Percentiles rank a stretch among this genome's conserved stretches.
Conservation (phyloP, 495 filamentous ascomycete genomes). For the Margaritispora aquatica region DNA sequence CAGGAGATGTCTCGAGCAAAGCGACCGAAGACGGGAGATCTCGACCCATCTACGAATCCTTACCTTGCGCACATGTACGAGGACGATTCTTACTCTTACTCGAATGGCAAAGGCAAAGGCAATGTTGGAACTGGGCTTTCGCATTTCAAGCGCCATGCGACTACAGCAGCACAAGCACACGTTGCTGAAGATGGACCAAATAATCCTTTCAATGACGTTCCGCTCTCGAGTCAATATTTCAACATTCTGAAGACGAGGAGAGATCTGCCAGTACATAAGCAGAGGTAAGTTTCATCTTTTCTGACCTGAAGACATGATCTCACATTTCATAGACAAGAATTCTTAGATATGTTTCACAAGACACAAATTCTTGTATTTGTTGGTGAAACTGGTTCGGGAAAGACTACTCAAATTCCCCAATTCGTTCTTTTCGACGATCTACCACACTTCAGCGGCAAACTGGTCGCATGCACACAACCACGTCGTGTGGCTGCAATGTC, state of each 20-base stretch:
- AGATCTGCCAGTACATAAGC: slow-evolving; percentile 81
- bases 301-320: background rate
- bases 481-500: slow-evolving; percentile 98
- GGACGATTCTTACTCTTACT: slow-evolving; percentile 8
- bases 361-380: slow-evolving; percentile 97
- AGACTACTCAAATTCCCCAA: slow-evolving; percentile 98
- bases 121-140: slow-evolving; percentile 49
- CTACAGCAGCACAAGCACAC: slow-evolving; percentile 68
- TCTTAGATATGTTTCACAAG: slow-evolving; percentile 84
- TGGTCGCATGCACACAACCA: slow-evolving; percentile 96
- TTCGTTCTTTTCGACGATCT: slow-evolving; percentile 97
- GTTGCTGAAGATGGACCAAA: slow-evolving; percentile 72
- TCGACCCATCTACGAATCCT: slow-evolving; percentile 50
- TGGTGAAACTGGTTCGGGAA: slow-evolving; percentile 98
- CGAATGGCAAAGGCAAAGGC: slow-evolving; percentile 39
- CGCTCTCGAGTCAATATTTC: slow-evolving; percentile 79
- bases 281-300: slow-evolving; percentile 54
- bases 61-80: slow-evolving; percentile 91
- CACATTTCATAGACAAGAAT: slow-evolving; percentile 63
- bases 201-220: slow-evolving; percentile 77
- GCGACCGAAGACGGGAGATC: slow-evolving; percentile 34
- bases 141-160: slow-evolving; percentile 68
- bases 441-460: slow-evolving; percentile 73
- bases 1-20: slow-evolving; percentile 34
- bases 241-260: slow-evolving; percentile 77